Base-by-base conservation (phyloP, 148 eudicot species). In the Nyssa sinensis region DNA sequence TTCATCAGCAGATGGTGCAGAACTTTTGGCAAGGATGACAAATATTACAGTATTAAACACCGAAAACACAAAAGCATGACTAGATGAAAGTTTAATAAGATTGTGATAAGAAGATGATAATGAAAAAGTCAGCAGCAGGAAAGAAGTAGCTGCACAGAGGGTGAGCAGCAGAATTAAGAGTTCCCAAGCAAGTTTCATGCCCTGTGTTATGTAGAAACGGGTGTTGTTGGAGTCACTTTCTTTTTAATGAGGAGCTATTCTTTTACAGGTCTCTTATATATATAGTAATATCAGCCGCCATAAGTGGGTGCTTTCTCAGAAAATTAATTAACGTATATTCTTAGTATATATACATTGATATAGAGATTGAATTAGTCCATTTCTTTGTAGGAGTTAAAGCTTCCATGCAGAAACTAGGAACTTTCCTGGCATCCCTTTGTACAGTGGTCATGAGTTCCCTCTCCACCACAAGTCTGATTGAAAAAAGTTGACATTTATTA, bases 1-100 rank as follows among this genome's bases (percentile, higher is more conserved):
- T 14, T 69, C 68, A 41, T 76, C 55, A 19, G 28, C 59, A n/a
- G 75, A 73, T 19, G 37, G 51, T 35, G 16, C 69, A 68, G 63
- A 74, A 69, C 67, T 84, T 72, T 68, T 70, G 69, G 74, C 74
- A 49, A 81, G 53, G 31, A 84, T 66, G 14, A 71, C 78, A 66
- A 68, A 25, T 31, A 81, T 17, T n/a, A 81, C 14, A 51, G 65
- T 59, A 66, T 80, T 74, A 62, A 81, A 79, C 49, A 76, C 27
- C 12, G 74, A 66, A 64, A 75, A 66, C 73, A 84, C 41, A 47
- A 79, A 35, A 33, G 79, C 71, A 62, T 71, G 82, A 29, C 30
- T 44, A 31, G 75, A 55, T n/a, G 57, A 76, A 27, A 70, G 30
- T 1, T n/a, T 33, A 27, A 60, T 68, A 44, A 73, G 25, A n/a